Base-by-base conservation (phyloP, 2,329 filamentous ascomycete genomes). In the Nemania diffusa region DNA sequence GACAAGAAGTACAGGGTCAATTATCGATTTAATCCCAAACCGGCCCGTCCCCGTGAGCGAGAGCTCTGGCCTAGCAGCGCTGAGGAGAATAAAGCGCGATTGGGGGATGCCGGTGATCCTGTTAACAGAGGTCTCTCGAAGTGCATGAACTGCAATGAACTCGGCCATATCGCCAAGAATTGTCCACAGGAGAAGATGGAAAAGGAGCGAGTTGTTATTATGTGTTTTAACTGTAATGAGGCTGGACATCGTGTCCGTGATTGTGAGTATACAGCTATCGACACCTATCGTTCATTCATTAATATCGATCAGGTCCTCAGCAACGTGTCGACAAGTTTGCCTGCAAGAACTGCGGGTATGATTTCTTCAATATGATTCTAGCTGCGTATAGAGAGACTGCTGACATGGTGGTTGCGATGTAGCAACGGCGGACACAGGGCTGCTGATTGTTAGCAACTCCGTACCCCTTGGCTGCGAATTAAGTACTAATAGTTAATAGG, bases 181-280 rank as follows among this genome's bases (percentile, higher is more conserved):
- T 93, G 91, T 75, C 82, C 84, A 2, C 77, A 89, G 74, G 89
- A 91, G 69, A 84, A 82, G 70, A 67, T 76, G 0, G 87, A 90
- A 74, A 79, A 78, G 2, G 79, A 84, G 46, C 73, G 78, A 15
- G 73, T 83, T 42, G 79, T 81, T 22, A 84, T 91, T 56, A 83
- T 82, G 53, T 93, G 91, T 76, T 85, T 82, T 80, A 90, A 92
- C 79, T 93, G 91, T 71, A 80, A 84, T 3, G 83, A 84, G 44
- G 79, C 83, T 27, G 90, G 90, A 9, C 91, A 93, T 73, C 89
- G 90, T 65, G 80, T 90, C 58, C 88, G 91, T 58, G 90, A 93
- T 71, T 93, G 91, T 88, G 74, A 79, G 85, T 79, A 61, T n/a
- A n/a, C 17, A 7, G 22, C 50, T 44, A 3, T 44, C n/a, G 5